Percentiles rank a stretch among this genome's conserved stretches.
phyloP scores from a whole-genome alignment of 75 land plant genomes.

The Pinus albicaulis region DNA sequence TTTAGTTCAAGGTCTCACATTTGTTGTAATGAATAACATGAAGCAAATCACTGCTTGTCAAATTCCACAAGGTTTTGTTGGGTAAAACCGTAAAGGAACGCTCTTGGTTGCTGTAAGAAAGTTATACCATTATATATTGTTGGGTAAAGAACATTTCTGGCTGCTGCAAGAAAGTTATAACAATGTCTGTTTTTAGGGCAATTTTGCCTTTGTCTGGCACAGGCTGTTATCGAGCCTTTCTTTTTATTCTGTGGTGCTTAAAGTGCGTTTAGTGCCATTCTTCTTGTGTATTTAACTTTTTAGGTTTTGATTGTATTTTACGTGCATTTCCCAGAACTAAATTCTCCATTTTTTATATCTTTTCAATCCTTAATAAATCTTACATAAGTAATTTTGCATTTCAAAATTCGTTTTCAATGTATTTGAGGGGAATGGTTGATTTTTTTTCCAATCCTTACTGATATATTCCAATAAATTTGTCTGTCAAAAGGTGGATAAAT shows the following conservation, averaged over 20 bases:
- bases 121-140: no score
- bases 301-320: background rate
- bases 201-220: no score
- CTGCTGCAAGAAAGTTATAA: background rate
- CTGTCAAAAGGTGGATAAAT: conserved; percentile 48
- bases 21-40: background rate
- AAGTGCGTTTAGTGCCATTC: background rate
- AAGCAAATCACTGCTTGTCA: background rate
- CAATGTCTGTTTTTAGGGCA: no score
- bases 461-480: conserved; percentile 26
- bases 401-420: background rate
- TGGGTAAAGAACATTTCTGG: background rate
- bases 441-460: background rate
- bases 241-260: background rate
- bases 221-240: background rate
- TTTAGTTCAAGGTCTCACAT: background rate
- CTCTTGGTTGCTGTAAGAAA: no score
- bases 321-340: background rate
- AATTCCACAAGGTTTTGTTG: background rate
- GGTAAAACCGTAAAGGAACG: background rate
- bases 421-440: background rate
- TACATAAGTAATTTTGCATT: background rate
- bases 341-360: background rate
- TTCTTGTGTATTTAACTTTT: background rate
- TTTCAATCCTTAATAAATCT: background rate